phyloP scores from a whole-genome alignment of 2,329 filamentous ascomycete species.

The Ophiostoma angusticollis region DNA sequence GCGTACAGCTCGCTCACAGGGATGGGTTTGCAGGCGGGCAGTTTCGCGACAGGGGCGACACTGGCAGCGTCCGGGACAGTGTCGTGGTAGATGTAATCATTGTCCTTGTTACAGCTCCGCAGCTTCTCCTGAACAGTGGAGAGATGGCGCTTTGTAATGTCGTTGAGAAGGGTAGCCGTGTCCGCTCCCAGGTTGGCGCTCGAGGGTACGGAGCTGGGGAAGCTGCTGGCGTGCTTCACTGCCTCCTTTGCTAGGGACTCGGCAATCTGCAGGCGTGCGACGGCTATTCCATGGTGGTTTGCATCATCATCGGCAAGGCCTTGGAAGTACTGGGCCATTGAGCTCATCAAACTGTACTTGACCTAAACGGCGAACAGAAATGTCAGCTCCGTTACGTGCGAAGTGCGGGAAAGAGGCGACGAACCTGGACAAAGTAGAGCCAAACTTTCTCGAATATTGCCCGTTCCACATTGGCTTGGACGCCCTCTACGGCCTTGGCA shows the following conservation, averaged over 20 bases:
- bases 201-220: slow-evolving; percentile 66
- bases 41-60: slow-evolving; percentile 69
- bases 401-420: slow-evolving; percentile 14
- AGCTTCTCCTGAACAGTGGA: slow-evolving; percentile 72
- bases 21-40: slow-evolving; percentile 92
- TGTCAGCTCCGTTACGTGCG: neutral
- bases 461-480: slow-evolving; percentile 83
- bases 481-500: slow-evolving; percentile 72
- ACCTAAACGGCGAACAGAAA: slow-evolving; percentile 34
- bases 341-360: slow-evolving; percentile 73
- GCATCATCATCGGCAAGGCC: slow-evolving; percentile 82
- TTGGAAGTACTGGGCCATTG: slow-evolving; percentile 87
- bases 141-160: slow-evolving; percentile 72
- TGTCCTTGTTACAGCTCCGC: slow-evolving; percentile 69
- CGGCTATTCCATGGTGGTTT: slow-evolving; percentile 72
- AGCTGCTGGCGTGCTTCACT: slow-evolving; percentile 59
- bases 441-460: slow-evolving; percentile 92
- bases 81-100: slow-evolving; percentile 97
- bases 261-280: slow-evolving; percentile 70
- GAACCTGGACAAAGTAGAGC: slow-evolving; percentile 67
- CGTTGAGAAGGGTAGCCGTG: slow-evolving; percentile 58
- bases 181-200: slow-evolving; percentile 77
- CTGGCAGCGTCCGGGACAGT: slow-evolving; percentile 76
- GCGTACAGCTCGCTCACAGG: slow-evolving; percentile 94
- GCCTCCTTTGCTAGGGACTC: slow-evolving; percentile 71